Percentiles rank a stretch among this genome's conserved stretches.
phyloP scores from a whole-genome alignment of 2,329 filamentous ascomycete genomes.

The Paecilomyces variotii region DNA sequence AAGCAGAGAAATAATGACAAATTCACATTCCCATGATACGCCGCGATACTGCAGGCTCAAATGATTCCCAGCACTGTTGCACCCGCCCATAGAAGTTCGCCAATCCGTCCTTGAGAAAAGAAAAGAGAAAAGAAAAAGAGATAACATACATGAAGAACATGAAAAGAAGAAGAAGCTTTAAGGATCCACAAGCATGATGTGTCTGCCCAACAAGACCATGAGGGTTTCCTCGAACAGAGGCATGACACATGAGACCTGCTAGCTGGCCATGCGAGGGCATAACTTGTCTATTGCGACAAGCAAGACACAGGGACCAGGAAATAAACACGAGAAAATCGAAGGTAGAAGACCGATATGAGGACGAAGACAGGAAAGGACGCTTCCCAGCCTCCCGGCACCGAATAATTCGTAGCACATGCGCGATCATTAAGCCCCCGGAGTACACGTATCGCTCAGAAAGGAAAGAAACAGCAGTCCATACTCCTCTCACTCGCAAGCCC shows the following conservation, averaged over 20 bases:
- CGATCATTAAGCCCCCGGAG: not conserved
- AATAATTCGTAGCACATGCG: not conserved
- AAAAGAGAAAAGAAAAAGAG: conserved; percentile 5
- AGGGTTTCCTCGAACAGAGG: not conserved
- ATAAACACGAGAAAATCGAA: not conserved
- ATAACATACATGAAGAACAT: conserved; percentile 13
- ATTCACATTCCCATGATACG: not conserved
- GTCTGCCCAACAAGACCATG: not conserved
- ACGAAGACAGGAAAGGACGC: not conserved
- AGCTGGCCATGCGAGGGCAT: not conserved
- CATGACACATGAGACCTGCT: not conserved
- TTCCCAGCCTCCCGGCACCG: not conserved
- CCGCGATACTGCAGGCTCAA: conserved; percentile 7
- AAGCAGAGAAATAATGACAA: not conserved
- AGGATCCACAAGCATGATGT: not conserved
- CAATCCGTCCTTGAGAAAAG: conserved; percentile 5
- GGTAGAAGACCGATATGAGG: not conserved
- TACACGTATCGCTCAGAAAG: not conserved
- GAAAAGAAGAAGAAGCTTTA: conserved; percentile 13
- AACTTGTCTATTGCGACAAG: not conserved
- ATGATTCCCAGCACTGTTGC: conserved; percentile 13
- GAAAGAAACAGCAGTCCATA: not conserved
- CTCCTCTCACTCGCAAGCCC: not conserved
- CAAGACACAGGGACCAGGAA: not conserved
- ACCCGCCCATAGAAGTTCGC: not conserved